Base-by-base conservation (phyloP, 1,284 basidiomycete genomes). In the Cronartium quercuum region DNA sequence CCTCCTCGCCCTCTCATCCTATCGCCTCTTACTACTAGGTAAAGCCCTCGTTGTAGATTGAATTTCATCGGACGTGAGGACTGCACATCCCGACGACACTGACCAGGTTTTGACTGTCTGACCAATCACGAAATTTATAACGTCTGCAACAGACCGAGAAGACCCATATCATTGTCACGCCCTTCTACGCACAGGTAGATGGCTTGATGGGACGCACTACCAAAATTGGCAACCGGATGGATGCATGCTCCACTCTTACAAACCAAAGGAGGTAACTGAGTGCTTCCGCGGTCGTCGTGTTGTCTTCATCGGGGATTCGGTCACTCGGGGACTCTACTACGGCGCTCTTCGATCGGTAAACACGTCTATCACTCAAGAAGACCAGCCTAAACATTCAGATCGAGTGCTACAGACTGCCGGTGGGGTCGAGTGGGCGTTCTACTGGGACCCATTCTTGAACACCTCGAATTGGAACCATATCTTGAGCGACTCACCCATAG, bases 301-400 rank as follows among this genome's bases (percentile, higher is more conserved):
- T 35, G 83, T 90, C 64, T 94, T 94, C 81, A 84, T 91, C 55
- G 92, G 92, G n/a, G 92, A 94, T 82, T 92, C 91, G 24, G 86
- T 90, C 60, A 89, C 90, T 13, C 85, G 92, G 60, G 86, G 87
- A 73, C 83, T 94, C 12, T 94, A 89, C 83, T 93, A 90, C 82
- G 86, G 90, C 65, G 84, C 89, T 65, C 86, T 87, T 18, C 21
- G 67, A 41, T 51, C 69, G 38, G 51, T 64, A 40, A 63, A 73
- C 64, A 51, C 65, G 37, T 18, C 70, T 18, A 68, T 69, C 80
- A 6, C 82, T 89, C 1, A 88, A 5, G 34, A 60, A 15, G 63
- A 47, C 3, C 21, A 47, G 35, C 18, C 77, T 76, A 78, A 79
- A 65, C 78, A 78, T 21, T 76, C 77, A 1, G 78, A 78, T 65